phyloP scores from a whole-genome alignment of 78 protist species.

The Dictyostelium citrinum region DNA sequence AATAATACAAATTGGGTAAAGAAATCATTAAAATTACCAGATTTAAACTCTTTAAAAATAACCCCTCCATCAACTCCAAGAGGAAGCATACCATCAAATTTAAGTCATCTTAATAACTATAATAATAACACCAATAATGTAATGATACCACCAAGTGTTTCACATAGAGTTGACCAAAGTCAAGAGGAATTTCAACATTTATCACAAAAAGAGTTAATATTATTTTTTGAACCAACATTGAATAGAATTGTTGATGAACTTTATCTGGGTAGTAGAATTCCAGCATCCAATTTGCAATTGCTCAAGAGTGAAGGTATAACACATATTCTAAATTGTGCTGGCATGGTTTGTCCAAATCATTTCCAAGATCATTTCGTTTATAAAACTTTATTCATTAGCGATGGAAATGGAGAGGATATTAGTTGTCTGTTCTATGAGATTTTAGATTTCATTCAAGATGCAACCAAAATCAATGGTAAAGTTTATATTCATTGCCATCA shows the following conservation, averaged over 20 bases:
- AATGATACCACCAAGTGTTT: background rate
- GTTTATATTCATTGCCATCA: conserved; percentile 78
- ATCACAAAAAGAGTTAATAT: background rate
- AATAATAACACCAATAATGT: background rate
- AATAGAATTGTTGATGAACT: conserved; percentile 13
- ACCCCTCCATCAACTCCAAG: conserved; percentile 12
- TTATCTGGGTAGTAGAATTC: conserved; percentile 52
- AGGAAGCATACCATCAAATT: background rate
- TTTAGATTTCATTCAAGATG: conserved; percentile 69
- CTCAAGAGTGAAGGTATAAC: conserved; percentile 63
- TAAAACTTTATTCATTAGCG: conserved; percentile 63
- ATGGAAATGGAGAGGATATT: conserved; percentile 75
- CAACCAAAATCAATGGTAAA: conserved; percentile 18
- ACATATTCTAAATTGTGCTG: conserved; percentile 78
- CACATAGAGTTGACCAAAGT: background rate
- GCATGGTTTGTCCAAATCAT: conserved; percentile 65
- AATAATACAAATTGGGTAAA: background rate
- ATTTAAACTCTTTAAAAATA: background rate
- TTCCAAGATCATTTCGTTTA: conserved; percentile 55
- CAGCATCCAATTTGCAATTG: conserved; percentile 11
- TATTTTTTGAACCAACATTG: conserved; percentile 59
- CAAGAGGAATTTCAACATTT: background rate
- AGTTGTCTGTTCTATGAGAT: conserved; percentile 68
- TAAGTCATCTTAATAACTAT: background rate
- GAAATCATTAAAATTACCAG: background rate